A percentile compares a stretch with the other conserved stretches of the same genome.
Conservation (phyloP, 75 land plant genomes). For the Sequoiadendron giganteum region DNA sequence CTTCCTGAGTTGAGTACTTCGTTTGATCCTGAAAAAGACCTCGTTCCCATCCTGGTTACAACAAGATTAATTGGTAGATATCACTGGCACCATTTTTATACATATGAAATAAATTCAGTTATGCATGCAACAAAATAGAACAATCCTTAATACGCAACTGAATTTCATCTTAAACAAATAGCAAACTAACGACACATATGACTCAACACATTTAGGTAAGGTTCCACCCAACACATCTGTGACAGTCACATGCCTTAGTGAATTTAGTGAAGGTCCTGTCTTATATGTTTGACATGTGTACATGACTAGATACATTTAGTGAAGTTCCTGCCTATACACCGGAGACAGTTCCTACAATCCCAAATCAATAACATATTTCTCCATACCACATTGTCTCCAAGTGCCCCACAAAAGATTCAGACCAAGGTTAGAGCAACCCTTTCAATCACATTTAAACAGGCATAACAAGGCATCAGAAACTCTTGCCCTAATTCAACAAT, state of each 20-base stretch:
- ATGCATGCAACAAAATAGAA: neutral
- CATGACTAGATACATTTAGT: neutral
- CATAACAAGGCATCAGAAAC: neutral
- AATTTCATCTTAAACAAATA: neutral
- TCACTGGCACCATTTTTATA: neutral
- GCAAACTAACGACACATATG: neutral
- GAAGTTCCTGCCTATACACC: too few relatives aligned
- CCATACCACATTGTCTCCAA: neutral
- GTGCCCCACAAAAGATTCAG: neutral
- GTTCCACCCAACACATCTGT: too few relatives aligned
- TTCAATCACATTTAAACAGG: neutral
- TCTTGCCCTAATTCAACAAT: neutral
- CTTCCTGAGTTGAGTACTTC: slow-evolving; percentile 78
- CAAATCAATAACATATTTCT: neutral
- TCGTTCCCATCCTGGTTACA: slow-evolving; percentile 82
- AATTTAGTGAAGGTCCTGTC: neutral
- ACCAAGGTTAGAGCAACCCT: neutral
- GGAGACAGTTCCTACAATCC: neutral
- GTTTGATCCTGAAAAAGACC: slow-evolving; percentile 91
- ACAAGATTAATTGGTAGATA: neutral
- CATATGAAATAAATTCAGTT: neutral
- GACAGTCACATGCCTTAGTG: neutral
- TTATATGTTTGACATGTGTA: too few relatives aligned
- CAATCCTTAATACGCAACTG: neutral
- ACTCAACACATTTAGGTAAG: too few relatives aligned